Percentiles rank a stretch among this genome's conserved stretches.
These are phyloP conservation scores for Prosopis cineraria DNA, from an alignment of 306 rosid species.

Conservation along the genomic window DNA sequence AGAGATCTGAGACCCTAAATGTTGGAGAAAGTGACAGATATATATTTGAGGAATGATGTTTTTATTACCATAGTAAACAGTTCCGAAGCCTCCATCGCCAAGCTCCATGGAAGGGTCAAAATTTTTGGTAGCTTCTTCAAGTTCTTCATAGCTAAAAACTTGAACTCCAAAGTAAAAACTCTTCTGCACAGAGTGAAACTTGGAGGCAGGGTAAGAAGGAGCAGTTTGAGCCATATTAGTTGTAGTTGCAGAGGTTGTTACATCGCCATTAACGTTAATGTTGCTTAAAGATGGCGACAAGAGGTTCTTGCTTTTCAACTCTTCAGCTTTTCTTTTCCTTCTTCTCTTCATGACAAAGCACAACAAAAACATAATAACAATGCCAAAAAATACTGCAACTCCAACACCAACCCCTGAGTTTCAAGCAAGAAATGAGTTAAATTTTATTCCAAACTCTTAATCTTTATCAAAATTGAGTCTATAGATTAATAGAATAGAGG, in stretches of 20 bases:
- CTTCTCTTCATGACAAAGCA: constrained; percentile 14
- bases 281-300: constrained; percentile 56
- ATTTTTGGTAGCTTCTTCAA: constrained; percentile 75
- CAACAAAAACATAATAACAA: constrained; percentile 35
- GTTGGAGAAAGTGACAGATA: too few species aligned
- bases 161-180: constrained; percentile 73
- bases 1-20: too few species aligned
- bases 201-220: constrained; percentile 63
- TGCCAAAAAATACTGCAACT: constrained; percentile 37
- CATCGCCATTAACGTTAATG: not conserved
- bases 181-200: constrained; percentile 41
- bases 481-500: not conserved
- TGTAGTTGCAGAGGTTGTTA: constrained; percentile 49
- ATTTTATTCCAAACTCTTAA: not conserved
- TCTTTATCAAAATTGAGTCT: not conserved
- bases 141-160: constrained; percentile 69
- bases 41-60: not conserved
- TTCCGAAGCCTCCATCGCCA: constrained; percentile 96
- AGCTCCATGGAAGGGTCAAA: constrained; percentile 72
- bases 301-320: constrained; percentile 45
- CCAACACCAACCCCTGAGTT: not conserved
- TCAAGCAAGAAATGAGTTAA: not conserved
- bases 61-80: constrained; percentile 79
- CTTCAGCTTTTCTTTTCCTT: constrained; percentile 45
- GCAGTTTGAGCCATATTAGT: constrained; percentile 52